Base-by-base conservation (phyloP, 1,139 yeast species). In the Meyerozyma carpophila region DNA sequence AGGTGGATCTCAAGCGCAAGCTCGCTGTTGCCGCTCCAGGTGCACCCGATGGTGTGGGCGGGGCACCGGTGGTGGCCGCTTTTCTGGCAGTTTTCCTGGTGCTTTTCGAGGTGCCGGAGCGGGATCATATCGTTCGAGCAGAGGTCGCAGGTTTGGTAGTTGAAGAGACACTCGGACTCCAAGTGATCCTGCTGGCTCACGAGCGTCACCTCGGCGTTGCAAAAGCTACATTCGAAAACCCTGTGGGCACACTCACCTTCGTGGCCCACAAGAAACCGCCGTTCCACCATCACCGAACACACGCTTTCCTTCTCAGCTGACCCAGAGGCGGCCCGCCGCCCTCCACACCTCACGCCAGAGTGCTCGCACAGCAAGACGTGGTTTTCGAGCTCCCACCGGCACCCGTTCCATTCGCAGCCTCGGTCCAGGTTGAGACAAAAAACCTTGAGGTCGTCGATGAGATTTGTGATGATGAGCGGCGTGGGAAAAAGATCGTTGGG, bases 361-460 rank as follows among this genome's bases (percentile, higher is more conserved):
- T 60, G 73, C 7, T 61, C 72, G 57, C 90, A 83, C 24, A 71
- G 77, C 2, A 59, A 58, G 2, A 79, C 63, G 59, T 83, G 90
- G 39, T 66, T 71, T 40, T 73, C 75, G 6, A 82, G 53, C 44
- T 77, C 74, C 85, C 89, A 82, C 26, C 88, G 63, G 47, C 78
- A 68, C 2, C 84, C 85, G 3, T 52, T 54, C 81, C 82, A 78
- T 1, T 52, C 59, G 57, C 90, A 83, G 0, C 89, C 90, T 41
- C 83, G 56, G 32, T 61, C 64, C 10, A 55, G 44, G 52, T 79
- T 78, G 43, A 82, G 68, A 54, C 90, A 84, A 40, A 57, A 61
- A 0, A 82, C 86, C 43, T 68, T 65, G 41, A 83, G 65, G 43
- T 82, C 88, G 54, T 82, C 86, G 1, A 82, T 69, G 53, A 83